Conservation (phyloP, 2,329 filamentous ascomycete species). For the Penicillium thymicola region DNA sequence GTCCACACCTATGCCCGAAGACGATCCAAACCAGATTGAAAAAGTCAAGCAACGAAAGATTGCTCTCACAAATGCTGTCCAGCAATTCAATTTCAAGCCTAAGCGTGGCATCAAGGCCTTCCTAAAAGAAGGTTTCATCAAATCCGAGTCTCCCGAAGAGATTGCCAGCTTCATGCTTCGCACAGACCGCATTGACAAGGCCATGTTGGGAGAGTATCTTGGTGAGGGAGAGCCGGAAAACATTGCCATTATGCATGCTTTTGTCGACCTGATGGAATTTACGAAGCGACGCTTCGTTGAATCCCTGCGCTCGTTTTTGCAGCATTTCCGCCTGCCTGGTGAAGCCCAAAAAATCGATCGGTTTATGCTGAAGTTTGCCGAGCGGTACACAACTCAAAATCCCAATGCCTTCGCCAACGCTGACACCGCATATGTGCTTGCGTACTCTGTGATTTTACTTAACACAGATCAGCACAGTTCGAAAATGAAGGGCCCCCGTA, state of each 20-base stretch:
- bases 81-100: slow-evolving; percentile 96
- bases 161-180: slow-evolving; percentile 78
- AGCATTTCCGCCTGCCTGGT: slow-evolving; percentile 90
- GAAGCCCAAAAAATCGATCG: slow-evolving; percentile 99
- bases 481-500: slow-evolving; percentile 75
- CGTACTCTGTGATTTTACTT: slow-evolving; percentile 94
- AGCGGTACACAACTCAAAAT: slow-evolving; percentile 90
- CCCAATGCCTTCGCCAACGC: slow-evolving; percentile 97
- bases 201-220: slow-evolving; percentile 87
- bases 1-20: slow-evolving; percentile 69
- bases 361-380: slow-evolving; percentile 98
- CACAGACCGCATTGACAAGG: slow-evolving; percentile 85
- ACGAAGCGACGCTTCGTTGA: slow-evolving; percentile 88
- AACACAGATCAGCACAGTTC: slow-evolving; percentile 94
- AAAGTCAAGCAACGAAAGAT: slow-evolving; percentile 93
- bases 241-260: slow-evolving; percentile 96
- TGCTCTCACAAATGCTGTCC: slow-evolving; percentile 80
- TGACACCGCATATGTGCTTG: slow-evolving; percentile 92
- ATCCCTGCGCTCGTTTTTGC: slow-evolving; percentile 83
- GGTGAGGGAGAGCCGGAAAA: slow-evolving; percentile 92
- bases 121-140: slow-evolving; percentile 81
- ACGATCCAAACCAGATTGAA: slow-evolving; percentile 91
- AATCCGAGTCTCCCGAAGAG: slow-evolving; percentile 71
- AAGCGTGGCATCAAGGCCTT: slow-evolving; percentile 87
- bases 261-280: slow-evolving; percentile 95